These are phyloP conservation scores for Moesziomyces globuligerus DNA, from an alignment of 1,284 basidiomycete species.

Conservation along the genomic window DNA sequence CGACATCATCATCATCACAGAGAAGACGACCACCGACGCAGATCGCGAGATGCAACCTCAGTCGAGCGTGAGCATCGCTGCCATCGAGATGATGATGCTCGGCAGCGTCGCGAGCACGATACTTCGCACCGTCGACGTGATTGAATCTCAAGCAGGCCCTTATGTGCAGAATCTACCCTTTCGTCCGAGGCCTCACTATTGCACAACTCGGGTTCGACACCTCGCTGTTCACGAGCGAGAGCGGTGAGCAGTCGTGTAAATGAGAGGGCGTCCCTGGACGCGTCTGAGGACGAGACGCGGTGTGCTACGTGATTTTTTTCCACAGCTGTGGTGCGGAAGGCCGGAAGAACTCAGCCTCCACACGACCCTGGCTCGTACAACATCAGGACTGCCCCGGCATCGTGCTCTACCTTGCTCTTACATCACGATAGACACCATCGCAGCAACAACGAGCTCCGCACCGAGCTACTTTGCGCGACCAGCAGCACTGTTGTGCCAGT, in stretches of 20 bases:
- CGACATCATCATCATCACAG: background rate
- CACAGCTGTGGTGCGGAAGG: too few relatives aligned
- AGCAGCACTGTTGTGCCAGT: background rate
- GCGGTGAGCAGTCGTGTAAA: conserved; percentile 14
- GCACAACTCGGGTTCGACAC: too few relatives aligned
- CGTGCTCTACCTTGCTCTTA: background rate
- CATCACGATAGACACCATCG: background rate
- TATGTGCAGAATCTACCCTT: too few relatives aligned
- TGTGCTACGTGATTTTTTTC: conserved; percentile 20
- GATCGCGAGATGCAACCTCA: background rate
- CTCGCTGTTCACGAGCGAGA: background rate
- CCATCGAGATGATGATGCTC: background rate
- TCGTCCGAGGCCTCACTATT: too few relatives aligned
- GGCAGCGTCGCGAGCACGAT: conserved; percentile 3
- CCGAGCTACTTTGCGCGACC: background rate
- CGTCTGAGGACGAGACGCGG: conserved; percentile 23
- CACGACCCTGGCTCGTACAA: conserved; percentile 10
- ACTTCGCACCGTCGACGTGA: background rate
- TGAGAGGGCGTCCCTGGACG: conserved; percentile 3
- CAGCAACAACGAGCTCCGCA: background rate
- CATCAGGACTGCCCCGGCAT: conserved; percentile 1
- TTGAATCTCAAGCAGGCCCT: background rate
- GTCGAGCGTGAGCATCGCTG: background rate
- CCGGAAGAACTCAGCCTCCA: conserved; percentile 38
- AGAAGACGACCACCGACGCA: background rate